phyloP scores from a whole-genome alignment of 177 flowering plant species.

The Vitis hybrid region DNA sequence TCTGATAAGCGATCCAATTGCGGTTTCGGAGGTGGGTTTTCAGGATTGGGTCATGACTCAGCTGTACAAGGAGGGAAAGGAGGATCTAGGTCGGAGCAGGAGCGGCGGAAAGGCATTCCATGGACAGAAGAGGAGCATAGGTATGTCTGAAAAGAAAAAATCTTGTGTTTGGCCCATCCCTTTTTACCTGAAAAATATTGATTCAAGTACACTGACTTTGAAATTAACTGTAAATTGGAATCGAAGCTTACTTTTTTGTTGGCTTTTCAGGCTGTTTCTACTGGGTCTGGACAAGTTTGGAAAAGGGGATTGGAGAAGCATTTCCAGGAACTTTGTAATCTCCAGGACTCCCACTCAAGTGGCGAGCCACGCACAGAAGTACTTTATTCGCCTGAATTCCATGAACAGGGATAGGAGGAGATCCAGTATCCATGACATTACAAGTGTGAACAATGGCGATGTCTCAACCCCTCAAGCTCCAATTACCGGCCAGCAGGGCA shows the following conservation, averaged over 20 bases:
- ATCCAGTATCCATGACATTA: constrained; percentile 88
- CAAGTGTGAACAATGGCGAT: constrained; percentile 57
- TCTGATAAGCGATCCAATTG: constrained; percentile 27
- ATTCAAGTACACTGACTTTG: neutral
- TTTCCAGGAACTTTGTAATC: constrained; percentile 73
- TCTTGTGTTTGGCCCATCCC: no score
- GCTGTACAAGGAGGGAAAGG: constrained; percentile 33
- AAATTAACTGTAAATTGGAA: neutral
- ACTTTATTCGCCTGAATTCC: constrained; percentile 75
- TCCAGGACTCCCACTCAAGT: constrained; percentile 88
- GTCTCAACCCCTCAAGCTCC: constrained; percentile 48
- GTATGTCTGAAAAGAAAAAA: constrained; percentile 23
- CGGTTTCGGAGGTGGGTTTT: constrained; percentile 27
- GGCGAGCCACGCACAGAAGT: constrained; percentile 90
- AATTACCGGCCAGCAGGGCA: constrained; percentile 57
- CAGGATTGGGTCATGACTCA: constrained; percentile 30
- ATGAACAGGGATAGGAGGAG: constrained; percentile 81
- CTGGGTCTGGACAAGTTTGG: constrained; percentile 83
- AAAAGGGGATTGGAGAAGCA: constrained; percentile 92
- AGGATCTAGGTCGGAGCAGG: constrained; percentile 67
- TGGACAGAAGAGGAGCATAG: constrained; percentile 98
- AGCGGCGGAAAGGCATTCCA: constrained; percentile 81
- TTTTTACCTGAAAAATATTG: neutral
- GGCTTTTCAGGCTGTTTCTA: constrained; percentile 56
- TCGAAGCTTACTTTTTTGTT: neutral